Percentiles rank a stretch among this genome's conserved stretches.
phyloP scores from a whole-genome alignment of 306 rosid genomes.

The Sicyos edulis region DNA sequence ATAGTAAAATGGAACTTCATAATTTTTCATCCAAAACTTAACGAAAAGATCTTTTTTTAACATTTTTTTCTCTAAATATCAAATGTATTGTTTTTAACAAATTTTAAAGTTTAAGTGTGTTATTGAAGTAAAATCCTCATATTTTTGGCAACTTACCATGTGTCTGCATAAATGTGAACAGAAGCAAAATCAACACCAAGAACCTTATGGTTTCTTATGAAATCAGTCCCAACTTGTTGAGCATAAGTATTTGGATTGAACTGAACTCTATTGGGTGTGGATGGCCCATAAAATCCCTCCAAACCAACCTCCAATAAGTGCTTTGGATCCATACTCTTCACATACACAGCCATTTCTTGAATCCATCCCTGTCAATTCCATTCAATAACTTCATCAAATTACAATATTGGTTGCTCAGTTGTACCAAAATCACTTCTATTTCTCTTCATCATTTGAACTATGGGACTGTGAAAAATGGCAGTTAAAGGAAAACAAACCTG shows the following conservation, averaged over 20 bases:
- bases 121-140: too few relatives aligned
- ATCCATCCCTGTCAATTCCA: conserved; percentile 62
- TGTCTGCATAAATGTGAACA: conserved; percentile 84
- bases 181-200: conserved; percentile 92
- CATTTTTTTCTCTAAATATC: too few relatives aligned
- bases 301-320: conserved; percentile 81
- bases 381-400: conserved; percentile 2
- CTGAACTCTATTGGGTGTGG: conserved; percentile 65
- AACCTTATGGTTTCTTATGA: conserved; percentile 82
- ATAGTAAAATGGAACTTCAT: too few relatives aligned
- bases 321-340: conserved; percentile 82
- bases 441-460: neutral
- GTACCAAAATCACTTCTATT: too few relatives aligned
- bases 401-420: too few relatives aligned
- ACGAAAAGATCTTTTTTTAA: too few relatives aligned
- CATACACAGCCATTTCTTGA: conserved; percentile 77
- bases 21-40: too few relatives aligned
- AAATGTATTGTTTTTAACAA: too few relatives aligned
- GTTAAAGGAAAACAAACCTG: conserved; percentile 47
- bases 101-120: too few relatives aligned
- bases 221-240: conserved; percentile 88
- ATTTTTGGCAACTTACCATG: conserved; percentile 69
- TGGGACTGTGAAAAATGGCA: neutral
- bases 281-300: conserved; percentile 95
- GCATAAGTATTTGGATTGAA: conserved; percentile 85